Evolutionary conservation across 257 asterid species (phyloP).

Genomic region (Solanum dulcamara): DNA sequence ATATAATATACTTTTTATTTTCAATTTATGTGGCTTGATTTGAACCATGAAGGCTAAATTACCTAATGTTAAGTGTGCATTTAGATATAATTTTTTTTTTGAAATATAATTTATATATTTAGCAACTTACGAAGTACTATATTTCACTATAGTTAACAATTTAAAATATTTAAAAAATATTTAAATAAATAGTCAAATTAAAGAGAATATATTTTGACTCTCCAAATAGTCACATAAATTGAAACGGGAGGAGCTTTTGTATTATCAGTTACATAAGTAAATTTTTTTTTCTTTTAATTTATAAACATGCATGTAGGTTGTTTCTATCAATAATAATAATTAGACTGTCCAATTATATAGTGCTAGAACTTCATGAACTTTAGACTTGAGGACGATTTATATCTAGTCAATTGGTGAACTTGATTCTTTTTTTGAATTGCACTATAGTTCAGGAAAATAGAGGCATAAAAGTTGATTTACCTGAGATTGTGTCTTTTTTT

Average conservation of each 20-base stretch:
- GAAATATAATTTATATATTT: not conserved
- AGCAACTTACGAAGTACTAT: not conserved
- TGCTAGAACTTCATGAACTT: not conserved
- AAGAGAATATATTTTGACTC: not conserved
- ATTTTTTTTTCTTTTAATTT: not conserved
- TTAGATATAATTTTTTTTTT: too few relatives aligned
- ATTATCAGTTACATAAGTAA: not conserved
- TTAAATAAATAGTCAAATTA: not conserved
- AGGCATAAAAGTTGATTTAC: not conserved
- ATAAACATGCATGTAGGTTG: not conserved
- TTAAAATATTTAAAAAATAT: not conserved
- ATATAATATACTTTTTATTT: too few relatives aligned
- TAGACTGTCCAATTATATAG: not conserved
- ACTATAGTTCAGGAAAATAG: not conserved
- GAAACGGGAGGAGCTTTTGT: not conserved
- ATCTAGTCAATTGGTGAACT: not conserved
- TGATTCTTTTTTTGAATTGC: not conserved
- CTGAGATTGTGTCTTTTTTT: not conserved
- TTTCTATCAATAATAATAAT: not conserved
- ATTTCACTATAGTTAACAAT: not conserved
- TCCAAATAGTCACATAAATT: not conserved
- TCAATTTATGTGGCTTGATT: not conserved
- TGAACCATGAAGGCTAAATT: not conserved
- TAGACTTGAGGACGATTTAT: not conserved
- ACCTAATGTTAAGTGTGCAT: too few relatives aligned